Base-by-base conservation (phyloP, 2,329 filamentous ascomycete species). In the Scopulariopsis brevicaulis region DNA sequence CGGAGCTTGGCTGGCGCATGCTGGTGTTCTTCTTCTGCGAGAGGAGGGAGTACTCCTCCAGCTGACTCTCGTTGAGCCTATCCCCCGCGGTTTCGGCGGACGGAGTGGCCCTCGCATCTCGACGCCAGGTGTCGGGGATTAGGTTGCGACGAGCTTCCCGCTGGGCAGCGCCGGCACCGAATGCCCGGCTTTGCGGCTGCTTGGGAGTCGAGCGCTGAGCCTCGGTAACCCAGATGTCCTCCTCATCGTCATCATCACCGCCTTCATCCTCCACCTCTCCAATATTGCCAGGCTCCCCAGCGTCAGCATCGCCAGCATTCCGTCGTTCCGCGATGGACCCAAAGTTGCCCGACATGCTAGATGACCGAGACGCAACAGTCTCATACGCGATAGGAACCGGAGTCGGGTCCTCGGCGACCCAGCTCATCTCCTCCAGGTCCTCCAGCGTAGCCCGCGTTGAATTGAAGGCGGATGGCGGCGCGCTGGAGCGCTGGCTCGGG, bases 151-250 rank as follows among this genome's bases (percentile, higher is more conserved):
- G 56, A 32, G 51, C 46, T 18, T 15, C 12, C 22, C 46, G 46
- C 46, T 24, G 46, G 12, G 46, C 46, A 24, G 46, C 18, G 4
- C 37, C 25, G 15, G 54, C 20, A 14, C 50, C 51, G 25, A 58
- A 46, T 7, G 51, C n/a, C 18, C 53, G 50, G 46, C 54, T 50
- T 20, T 50, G 50, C 24, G 56, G 24, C n/a, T 46, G 50, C 20
- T 40, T 43, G 11, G 77, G 74, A 1, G 73, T 72, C 7, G 72
- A 69, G 14, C 80, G 74, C 57, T 76, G 72, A 12, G 80, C 81
- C 64, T 84, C 81, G 25, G 82, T 64, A 35, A 79, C 80, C 80
- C 81, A 84, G 12, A 84, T 73, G 61, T 84, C 76, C 3, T 69
- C 62, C 14, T 62, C 61, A 8, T 59, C 55, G 18, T 58, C 60